phyloP scores from a whole-genome alignment of 306 rosid genomes.

The Ormosia emarginata region DNA sequence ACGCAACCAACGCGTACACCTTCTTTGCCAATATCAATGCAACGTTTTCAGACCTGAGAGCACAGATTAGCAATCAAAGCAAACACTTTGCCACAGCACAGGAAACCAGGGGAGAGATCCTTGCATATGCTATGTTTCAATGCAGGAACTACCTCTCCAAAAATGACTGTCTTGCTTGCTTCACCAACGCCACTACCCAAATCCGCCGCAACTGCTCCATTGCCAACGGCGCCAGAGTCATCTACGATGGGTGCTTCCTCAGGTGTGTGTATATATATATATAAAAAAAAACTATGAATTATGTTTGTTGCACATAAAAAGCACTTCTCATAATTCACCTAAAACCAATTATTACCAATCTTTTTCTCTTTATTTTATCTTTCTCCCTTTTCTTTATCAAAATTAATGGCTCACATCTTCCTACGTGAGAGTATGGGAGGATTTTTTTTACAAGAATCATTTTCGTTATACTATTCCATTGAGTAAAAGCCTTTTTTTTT shows the following conservation, averaged over 20 bases:
- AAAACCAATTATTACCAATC: too few relatives aligned
- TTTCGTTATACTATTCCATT: too few relatives aligned
- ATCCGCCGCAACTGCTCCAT: constrained; percentile 47
- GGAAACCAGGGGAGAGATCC: constrained; percentile 19
- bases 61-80: constrained; percentile 21
- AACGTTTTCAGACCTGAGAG: constrained; percentile 33
- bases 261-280: constrained; percentile 34
- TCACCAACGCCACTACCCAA: constrained; percentile 29
- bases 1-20: constrained; percentile 20
- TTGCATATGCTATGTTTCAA: constrained; percentile 46
- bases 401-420: too few relatives aligned
- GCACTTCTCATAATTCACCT: too few relatives aligned
- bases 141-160: constrained; percentile 54
- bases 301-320: too few relatives aligned
- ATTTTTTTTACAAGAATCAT: too few relatives aligned
- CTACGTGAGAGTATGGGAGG: too few relatives aligned
- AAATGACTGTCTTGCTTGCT: constrained; percentile 48
- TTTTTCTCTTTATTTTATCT: too few relatives aligned
- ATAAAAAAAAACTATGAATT: too few relatives aligned
- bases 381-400: too few relatives aligned
- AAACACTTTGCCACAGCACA: constrained; percentile 46
- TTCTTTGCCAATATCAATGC: constrained; percentile 40
- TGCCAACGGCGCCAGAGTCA: constrained; percentile 52
- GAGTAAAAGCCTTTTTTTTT: too few relatives aligned
- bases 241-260: constrained; percentile 68